Conservation (phyloP, 202 grass and related monocot genomes). For the Musa balbisiana region DNA sequence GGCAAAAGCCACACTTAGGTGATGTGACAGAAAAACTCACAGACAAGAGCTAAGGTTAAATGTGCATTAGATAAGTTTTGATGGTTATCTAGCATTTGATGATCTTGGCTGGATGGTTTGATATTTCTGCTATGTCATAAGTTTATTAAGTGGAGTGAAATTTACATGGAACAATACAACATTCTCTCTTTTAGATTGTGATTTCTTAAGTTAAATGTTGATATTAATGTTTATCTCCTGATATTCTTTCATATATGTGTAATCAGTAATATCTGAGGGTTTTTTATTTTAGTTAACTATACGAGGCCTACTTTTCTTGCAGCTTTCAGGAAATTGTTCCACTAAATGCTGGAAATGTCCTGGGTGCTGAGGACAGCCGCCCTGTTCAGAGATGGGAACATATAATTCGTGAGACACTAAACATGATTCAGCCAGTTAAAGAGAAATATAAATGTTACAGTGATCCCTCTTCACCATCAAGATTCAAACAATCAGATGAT, state of each 20-base stretch:
- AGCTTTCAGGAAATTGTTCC: slow-evolving; percentile 99
- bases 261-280: not conserved
- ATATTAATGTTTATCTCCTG: not conserved
- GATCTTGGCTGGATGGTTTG: not conserved
- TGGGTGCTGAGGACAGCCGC: slow-evolving; percentile 76
- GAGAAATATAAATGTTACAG: slow-evolving; percentile 77
- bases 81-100: too few relatives aligned
- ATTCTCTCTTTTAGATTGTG: not conserved
- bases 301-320: slow-evolving; percentile 11
- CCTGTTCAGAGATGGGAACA: slow-evolving; percentile 63
- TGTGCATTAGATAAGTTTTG: too few relatives aligned
- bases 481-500: slow-evolving; percentile 59
- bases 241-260: not conserved
- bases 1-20: too few relatives aligned
- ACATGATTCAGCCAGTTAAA: slow-evolving; percentile 63
- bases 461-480: slow-evolving; percentile 85
- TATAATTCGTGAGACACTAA: slow-evolving; percentile 71
- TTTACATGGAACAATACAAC: not conserved
- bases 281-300: slow-evolving; percentile 10
- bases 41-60: too few relatives aligned
- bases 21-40: too few relatives aligned
- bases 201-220: not conserved
- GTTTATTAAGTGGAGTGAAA: too few relatives aligned
- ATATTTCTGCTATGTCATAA: not conserved
- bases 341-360: slow-evolving; percentile 89